phyloP scores from a whole-genome alignment of 176 grass and related monocot species.

The Secale cereale region DNA sequence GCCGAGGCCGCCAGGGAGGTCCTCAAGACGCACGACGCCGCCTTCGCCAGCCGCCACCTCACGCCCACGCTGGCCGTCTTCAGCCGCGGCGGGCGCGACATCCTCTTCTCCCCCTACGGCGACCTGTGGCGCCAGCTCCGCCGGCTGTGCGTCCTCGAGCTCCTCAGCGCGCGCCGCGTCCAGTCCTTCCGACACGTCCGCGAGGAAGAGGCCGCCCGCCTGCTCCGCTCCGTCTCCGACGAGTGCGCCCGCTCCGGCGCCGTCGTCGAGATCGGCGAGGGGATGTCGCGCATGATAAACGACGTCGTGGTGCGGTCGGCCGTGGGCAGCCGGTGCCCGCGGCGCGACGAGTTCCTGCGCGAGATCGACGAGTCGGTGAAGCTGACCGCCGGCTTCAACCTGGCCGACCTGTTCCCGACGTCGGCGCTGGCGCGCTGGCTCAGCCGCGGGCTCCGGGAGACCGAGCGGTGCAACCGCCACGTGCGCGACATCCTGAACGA shows the following conservation, averaged over 20 bases:
- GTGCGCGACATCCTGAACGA: background rate
- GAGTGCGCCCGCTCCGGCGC: background rate
- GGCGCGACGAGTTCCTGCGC: constrained; percentile 31
- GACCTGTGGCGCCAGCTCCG: constrained; percentile 43
- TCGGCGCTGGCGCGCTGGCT: constrained; percentile 2
- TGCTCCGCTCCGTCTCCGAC: constrained; percentile 20
- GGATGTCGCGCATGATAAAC: background rate
- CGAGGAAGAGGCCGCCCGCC: constrained; percentile 9
- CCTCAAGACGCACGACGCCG: constrained; percentile 20
- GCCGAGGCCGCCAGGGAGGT: constrained; percentile 30
- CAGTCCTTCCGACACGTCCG: constrained; percentile 3
- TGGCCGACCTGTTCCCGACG: constrained; percentile 37
- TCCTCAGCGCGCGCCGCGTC: constrained; percentile 30
- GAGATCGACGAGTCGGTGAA: background rate
- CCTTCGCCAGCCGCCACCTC: constrained; percentile 25
- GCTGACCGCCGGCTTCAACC: constrained; percentile 16
- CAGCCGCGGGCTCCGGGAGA: background rate
- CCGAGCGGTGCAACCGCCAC: background rate
- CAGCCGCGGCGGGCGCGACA: background rate
- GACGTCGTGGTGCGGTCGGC: background rate
- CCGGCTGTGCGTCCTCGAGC: constrained; percentile 30
- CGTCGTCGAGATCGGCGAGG: background rate
- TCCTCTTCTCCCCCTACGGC: constrained; percentile 40
- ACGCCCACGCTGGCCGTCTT: constrained; percentile 1
- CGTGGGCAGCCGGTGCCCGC: constrained; percentile 11